phyloP scores from a whole-genome alignment of 306 rosid genomes.

The Amphicarpaea edgeworthii region DNA sequence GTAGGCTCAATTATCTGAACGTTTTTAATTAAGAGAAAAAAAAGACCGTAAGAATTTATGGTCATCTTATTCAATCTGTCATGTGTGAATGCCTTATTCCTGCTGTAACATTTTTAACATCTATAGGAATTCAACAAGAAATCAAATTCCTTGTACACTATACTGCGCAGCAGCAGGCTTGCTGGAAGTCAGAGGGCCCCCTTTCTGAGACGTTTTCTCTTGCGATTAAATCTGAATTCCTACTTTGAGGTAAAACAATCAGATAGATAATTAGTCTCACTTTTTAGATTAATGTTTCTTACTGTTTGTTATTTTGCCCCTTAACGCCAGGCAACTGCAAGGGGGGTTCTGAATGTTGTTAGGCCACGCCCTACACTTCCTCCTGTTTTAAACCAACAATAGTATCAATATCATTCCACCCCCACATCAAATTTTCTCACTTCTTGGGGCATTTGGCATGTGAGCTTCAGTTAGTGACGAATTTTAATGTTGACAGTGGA shows the following conservation, averaged over 20 bases:
- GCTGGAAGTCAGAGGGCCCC: constrained; percentile 99
- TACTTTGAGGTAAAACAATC: constrained; percentile 80
- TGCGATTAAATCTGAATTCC: constrained; percentile 88
- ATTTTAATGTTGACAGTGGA: constrained; percentile 13
- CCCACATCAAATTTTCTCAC: constrained; percentile 25
- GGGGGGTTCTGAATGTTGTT: constrained; percentile 89
- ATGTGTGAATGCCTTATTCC: neutral
- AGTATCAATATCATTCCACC: constrained; percentile 38
- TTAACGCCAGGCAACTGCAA: constrained; percentile 89
- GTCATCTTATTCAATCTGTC: neutral
- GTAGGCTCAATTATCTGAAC: constrained; percentile 21
- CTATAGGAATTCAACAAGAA: constrained; percentile 94
- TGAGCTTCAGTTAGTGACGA: constrained; percentile 31
- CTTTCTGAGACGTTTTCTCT: constrained; percentile 86
- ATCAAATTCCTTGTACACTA: constrained; percentile 94
- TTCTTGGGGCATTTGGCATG: constrained; percentile 23
- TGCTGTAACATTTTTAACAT: neutral
- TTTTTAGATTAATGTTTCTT: constrained; percentile 17
- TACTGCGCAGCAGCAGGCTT: constrained; percentile 95
- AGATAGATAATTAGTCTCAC: constrained; percentile 6
- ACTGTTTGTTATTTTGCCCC: constrained; percentile 27
- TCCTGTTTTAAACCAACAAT: constrained; percentile 71
- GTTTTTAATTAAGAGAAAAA: constrained; percentile 7
- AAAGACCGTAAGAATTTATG: neutral
- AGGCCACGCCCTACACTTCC: constrained; percentile 79